A percentile compares a stretch with the other conserved stretches of the same genome.
Conservation (phyloP, 208 protist genomes). For the Kentomonas sorsogonicus region DNA sequence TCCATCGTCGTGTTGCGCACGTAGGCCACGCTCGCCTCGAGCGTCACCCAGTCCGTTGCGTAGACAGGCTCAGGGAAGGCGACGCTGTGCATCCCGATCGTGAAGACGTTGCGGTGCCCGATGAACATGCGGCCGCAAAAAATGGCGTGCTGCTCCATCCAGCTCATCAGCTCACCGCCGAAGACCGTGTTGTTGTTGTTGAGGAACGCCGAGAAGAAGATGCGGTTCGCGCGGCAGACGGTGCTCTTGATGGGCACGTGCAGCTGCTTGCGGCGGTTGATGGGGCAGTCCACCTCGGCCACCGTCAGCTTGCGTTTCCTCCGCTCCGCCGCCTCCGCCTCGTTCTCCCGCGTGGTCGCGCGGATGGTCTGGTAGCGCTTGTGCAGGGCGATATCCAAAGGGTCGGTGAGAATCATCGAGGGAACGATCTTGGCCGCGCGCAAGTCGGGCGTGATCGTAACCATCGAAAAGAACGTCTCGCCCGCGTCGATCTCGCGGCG, state of each 20-base stretch:
- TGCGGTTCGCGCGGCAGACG: conserved; percentile 56
- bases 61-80: conserved; percentile 81
- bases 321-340: conserved; percentile 13
- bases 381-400: conserved; percentile 56
- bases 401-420: conserved; percentile 63
- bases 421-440: conserved; percentile 77
- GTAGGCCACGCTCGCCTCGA: conserved; percentile 82
- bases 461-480: conserved; percentile 88
- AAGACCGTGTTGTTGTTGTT: conserved; percentile 93
- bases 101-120: conserved; percentile 82
- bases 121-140: conserved; percentile 88
- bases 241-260: conserved; percentile 55
- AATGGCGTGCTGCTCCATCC: conserved; percentile 88
- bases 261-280: conserved; percentile 53
- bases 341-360: conserved; percentile 30
- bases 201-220: conserved; percentile 81
- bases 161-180: conserved; percentile 87
- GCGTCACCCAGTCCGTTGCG: conserved; percentile 78
- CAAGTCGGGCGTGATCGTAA: conserved; percentile 70
- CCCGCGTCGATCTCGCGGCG: conserved; percentile 51
- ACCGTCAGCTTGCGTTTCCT: conserved; percentile 22
- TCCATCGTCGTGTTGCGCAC: conserved; percentile 89
- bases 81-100: conserved; percentile 87
- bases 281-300: conserved; percentile 46
- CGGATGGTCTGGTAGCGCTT: conserved; percentile 56